Base-by-base conservation (phyloP, 2,329 filamentous ascomycete genomes). In the Paraphoma sp. region DNA sequence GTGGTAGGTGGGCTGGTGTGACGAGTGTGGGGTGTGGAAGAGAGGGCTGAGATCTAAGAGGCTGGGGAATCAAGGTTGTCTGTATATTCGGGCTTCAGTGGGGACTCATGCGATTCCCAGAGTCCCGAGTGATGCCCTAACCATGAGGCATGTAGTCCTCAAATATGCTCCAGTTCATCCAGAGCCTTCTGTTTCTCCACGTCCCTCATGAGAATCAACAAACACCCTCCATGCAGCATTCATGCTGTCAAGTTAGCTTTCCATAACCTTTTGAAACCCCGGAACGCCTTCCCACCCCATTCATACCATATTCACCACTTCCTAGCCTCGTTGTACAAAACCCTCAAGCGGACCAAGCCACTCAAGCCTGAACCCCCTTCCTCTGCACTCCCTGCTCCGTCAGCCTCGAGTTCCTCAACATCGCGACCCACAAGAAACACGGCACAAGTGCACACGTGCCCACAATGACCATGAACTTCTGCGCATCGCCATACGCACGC, bases 391-490 rank as follows among this genome's bases (percentile, higher is more conserved):
- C 11, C 8, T 51, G 31, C 59, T 66, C 54, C 67, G 50, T 9
- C 60, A 52, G 12, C 63, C 56, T 23, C 23, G 23, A 23, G n/a
- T 66, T 64, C 59, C 62, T 63, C 16, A 69, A 45, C 58, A 67
- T 63, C 23, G 45, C 45, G 9, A 64, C 56, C 67, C 68, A 70
- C 6, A 67, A 9, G 31, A 67, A 56, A 36, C 61, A 65, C 2
- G 64, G 56, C 8, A 69, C 60, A 51, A 73, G 65, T 28, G 70
- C 63, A 30, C 59, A 62, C 30, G 65, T 68, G 4, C 67, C 71
- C 6, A 70, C 63, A 57, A 72, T 67, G 1, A 70, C 49, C 70
- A 76, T 75, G 31, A 63, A 48, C 43, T 58, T 66, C 56, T 76
- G 75, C 6, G 67, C 64, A 51, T 68, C 64, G 9, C 57, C 62